A percentile compares a stretch with the other conserved stretches of the same genome.
These are phyloP conservation scores for Sugiyamaella neomexicana DNA, from an alignment of 1,139 yeast species.

Conservation along the genomic window DNA sequence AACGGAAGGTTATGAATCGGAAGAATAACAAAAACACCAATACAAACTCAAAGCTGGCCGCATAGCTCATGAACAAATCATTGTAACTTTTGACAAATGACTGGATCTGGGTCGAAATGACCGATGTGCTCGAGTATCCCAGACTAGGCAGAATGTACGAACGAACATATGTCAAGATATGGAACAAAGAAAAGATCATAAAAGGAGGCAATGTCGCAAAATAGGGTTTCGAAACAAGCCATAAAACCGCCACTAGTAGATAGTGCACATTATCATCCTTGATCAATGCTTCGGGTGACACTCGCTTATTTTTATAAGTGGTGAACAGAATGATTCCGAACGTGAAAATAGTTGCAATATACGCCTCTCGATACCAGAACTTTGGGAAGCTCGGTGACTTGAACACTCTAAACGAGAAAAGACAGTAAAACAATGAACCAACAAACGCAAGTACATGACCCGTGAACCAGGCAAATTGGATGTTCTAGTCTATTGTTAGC, in stretches of 20 bases:
- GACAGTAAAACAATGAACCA: slow-evolving; percentile 53
- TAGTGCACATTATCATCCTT: slow-evolving; percentile 72
- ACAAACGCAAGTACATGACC: slow-evolving; percentile 67
- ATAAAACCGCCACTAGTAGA: slow-evolving; percentile 55
- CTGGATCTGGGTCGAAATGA: slow-evolving; percentile 48
- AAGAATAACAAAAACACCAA: slow-evolving; percentile 46
- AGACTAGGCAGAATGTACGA: slow-evolving; percentile 67
- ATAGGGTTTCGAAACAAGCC: slow-evolving; percentile 56
- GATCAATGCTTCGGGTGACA: slow-evolving; percentile 40
- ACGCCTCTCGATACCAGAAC: slow-evolving; percentile 60
- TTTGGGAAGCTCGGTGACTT: slow-evolving; percentile 41
- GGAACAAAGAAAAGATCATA: slow-evolving; percentile 68
- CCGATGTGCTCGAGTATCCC: slow-evolving; percentile 48
- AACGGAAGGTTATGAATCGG: slow-evolving; percentile 56
- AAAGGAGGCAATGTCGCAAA: slow-evolving; percentile 64
- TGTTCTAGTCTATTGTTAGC: too few species aligned
- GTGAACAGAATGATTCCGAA: slow-evolving; percentile 78
- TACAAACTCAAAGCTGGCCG: slow-evolving; percentile 67
- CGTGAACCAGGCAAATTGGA: slow-evolving; percentile 60
- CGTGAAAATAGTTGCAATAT: slow-evolving; percentile 65
- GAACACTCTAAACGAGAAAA: slow-evolving; percentile 43
- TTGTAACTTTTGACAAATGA: slow-evolving; percentile 62
- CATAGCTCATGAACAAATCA: slow-evolving; percentile 67
- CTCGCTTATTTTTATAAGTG: slow-evolving; percentile 37
- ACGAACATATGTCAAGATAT: slow-evolving; percentile 64